These are phyloP conservation scores for Trichoderma atrobrunneum DNA, from an alignment of 2,329 filamentous ascomycete genomes.

Conservation along the genomic window DNA sequence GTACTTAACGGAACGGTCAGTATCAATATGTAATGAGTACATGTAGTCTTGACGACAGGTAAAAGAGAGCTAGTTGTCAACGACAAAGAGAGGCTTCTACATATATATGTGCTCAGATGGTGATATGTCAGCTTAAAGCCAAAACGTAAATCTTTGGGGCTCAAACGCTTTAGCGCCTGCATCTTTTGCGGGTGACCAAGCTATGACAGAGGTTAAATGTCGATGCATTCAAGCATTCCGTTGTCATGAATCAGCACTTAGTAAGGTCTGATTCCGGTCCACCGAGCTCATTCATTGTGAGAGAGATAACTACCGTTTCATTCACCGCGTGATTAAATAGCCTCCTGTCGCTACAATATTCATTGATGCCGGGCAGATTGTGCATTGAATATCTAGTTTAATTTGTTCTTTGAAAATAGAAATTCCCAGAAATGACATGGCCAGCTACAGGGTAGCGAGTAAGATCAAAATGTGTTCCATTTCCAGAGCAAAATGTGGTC, in stretches of 20 bases:
- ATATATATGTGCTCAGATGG: not conserved
- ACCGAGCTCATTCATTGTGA: not conserved
- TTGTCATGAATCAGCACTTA: conserved; percentile 8
- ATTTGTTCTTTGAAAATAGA: not conserved
- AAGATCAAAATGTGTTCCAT: not conserved
- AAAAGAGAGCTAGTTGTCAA: not conserved
- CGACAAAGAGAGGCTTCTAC: not conserved
- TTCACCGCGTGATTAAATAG: not conserved
- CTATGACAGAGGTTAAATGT: not conserved
- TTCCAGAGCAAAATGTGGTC: not conserved
- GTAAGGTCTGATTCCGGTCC: not conserved
- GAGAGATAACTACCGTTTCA: not conserved
- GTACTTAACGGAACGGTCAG: not conserved
- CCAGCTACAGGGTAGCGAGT: not conserved
- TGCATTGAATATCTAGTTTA: not conserved
- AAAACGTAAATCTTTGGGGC: not conserved
- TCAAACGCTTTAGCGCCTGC: not conserved
- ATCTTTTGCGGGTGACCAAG: not conserved
- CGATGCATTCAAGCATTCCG: not conserved
- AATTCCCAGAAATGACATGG: not conserved
- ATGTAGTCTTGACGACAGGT: not conserved
- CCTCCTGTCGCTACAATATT: not conserved
- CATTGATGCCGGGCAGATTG: not conserved
- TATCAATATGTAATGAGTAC: not conserved
- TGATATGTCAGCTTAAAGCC: not conserved